Evolutionary conservation across 306 rosid genomes (phyloP), one percentile per base, ranked within the genome.

Genomic region (Prinsepia uniflora): DNA sequence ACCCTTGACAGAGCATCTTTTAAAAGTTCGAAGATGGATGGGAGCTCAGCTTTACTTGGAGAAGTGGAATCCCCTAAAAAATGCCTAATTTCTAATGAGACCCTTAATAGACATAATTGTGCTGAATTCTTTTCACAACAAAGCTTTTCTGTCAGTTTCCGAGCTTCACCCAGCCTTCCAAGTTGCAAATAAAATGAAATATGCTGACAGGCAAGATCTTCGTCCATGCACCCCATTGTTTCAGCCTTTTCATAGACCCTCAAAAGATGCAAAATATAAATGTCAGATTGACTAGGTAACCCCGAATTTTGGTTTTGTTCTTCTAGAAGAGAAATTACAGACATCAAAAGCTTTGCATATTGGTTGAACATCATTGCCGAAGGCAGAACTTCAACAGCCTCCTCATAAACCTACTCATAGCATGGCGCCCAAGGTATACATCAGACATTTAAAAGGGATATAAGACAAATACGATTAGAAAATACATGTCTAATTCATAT

Each of bases 321-420:
- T 75, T 75, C 76, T 63, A 67, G 75, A 56, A 72, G 72, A 70
- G 62, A 78, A 66, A 81, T 77, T 78, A 87, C 20, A 77, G 55
- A 82, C 76, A 65, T 76, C 54, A 90, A 77, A 85, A 85, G 91
- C 65, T 78, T 79, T 57, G 82, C 83, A 83, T 87, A 86, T 68
- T 82, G 59, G 67, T 76, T 61, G 78, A 81, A 86, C 86, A 89
- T 68, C 49, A 60, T 57, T 73, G 86, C 84, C 4, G 84, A 84
- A 65, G 96, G 92, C 49, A 86, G 63, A 71, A 60, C 71, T 78
- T 76, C 72, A 72, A 91, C 70, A 80, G 92, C 97, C 75, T 89
- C 97, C 87, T 90, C 96, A 71, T 84, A 94, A 72, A 89, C 89
- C 99, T 94, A 75, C 24, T 41, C 79, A 74, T 66, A 22, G 65